phyloP scores from a whole-genome alignment of 805 yeast species.

The Metschnikowia kofuensis region DNA sequence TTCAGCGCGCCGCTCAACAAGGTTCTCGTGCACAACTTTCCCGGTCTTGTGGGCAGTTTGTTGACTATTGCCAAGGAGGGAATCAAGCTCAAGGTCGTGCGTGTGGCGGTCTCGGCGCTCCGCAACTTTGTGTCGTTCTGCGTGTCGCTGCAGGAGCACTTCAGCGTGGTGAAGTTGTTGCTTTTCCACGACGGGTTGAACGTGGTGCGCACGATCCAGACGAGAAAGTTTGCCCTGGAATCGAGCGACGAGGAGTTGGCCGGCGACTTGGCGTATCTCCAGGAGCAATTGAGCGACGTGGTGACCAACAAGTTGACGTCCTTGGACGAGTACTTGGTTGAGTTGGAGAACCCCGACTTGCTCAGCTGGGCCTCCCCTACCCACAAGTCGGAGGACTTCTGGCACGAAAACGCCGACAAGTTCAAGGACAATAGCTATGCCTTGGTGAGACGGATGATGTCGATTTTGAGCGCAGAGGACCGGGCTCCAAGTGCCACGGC shows the following conservation, averaged over 20 bases:
- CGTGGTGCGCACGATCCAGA: conserved; percentile 64
- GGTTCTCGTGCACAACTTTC: conserved; percentile 50
- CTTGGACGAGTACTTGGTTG: conserved; percentile 87
- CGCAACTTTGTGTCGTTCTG: conserved; percentile 51
- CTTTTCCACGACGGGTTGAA: conserved; percentile 74
- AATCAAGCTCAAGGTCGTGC: conserved; percentile 86
- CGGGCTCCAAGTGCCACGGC: conserved; percentile 17
- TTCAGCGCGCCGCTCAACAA: conserved; percentile 57
- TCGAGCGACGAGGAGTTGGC: conserved; percentile 80
- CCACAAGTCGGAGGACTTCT: conserved; percentile 82
- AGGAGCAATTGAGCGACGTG: conserved; percentile 62
- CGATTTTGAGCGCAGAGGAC: conserved; percentile 40
- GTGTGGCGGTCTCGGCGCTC: conserved; percentile 76
- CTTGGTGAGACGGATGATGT: conserved; percentile 59
- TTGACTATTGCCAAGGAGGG: conserved; percentile 68
- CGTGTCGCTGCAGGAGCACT: conserved; percentile 30
- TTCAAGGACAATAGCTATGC: conserved; percentile 81
- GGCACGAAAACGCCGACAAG: conserved; percentile 75
- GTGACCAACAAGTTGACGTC: conserved; percentile 75
- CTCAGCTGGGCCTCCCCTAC: conserved; percentile 83
- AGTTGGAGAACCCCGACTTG: conserved; percentile 72
- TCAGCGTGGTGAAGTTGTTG: conserved; percentile 60
- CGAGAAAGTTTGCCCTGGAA: conserved; percentile 78
- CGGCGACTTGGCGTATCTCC: conserved; percentile 60
- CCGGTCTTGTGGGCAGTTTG: conserved; percentile 51